Base-by-base conservation (phyloP, 1,284 basidiomycete genomes). In the Apiotrichum siamense region DNA sequence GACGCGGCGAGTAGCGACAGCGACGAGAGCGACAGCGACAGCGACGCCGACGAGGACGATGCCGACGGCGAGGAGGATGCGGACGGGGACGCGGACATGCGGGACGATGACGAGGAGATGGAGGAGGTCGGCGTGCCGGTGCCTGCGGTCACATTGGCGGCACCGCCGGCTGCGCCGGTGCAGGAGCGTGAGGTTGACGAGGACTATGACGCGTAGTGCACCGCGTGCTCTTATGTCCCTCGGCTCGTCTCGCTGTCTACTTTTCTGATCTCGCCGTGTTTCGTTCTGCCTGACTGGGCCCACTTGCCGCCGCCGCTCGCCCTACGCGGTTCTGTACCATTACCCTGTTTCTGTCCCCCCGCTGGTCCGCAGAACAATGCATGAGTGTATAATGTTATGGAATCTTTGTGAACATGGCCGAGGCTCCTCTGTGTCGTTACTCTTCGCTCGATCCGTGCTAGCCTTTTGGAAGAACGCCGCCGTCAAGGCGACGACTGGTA, bases 161-260 rank as follows among this genome's bases (percentile, higher is more conserved):
- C 38, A 66, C 66, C 39, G 65, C 65, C 40, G 65, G 26, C 26
- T 11, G 44, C 36, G 12, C 27, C 32, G 4, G 47, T 36, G n/a
- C 39, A 41, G 39, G 60, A 60, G 31, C 50, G 65, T 24, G 61
- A 65, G 29, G 59, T 71, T 10, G 70, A 72, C 44, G 70, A 72
- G 57, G 67, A 72, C 59, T 72, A 72, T 48, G 69, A 71, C 51
- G 64, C 58, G 15, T 69, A 54, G 27, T 13, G 27, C 35, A 31
- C 9, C 29, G 7, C 9, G 29, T 31, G 29, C 29, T 31, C 29
- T 35, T 35, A 17, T n/a, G 12, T 17, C 18, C 33, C 33, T 15
- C 33, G 13, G 12, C 17, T 35, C 33, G 29, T 31, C 29, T 31
- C 39, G 7, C 37, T 24, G 18, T 13, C 7, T 25, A n/a, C n/a